These are phyloP conservation scores for Lentinula lateritia DNA, from an alignment of 768 basidiomycete species.

Conservation along the genomic window DNA sequence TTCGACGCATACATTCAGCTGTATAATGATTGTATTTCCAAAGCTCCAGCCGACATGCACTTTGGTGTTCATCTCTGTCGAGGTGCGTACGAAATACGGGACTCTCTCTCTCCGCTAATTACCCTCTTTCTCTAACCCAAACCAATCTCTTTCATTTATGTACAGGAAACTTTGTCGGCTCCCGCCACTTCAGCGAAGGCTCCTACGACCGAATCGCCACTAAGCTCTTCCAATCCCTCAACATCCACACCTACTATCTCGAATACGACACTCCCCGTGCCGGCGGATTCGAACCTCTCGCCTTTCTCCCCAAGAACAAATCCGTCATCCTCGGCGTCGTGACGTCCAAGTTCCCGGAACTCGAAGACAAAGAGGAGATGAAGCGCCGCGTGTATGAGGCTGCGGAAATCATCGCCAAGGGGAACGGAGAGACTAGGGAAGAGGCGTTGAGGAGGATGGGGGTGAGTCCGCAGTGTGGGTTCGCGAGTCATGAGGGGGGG, in stretches of 20 bases:
- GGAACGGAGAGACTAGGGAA: background rate
- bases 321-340: constrained; percentile 36
- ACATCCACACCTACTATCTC: constrained; percentile 40
- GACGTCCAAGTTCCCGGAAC: constrained; percentile 35
- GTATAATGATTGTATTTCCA: constrained; percentile 26
- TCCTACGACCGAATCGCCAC: constrained; percentile 39
- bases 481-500: constrained; percentile 2
- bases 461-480: constrained; percentile 6
- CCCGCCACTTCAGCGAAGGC: constrained; percentile 37
- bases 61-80: constrained; percentile 40
- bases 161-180: constrained; percentile 4
- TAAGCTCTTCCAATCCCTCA: constrained; percentile 38
- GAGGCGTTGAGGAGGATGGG: constrained; percentile 1
- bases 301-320: constrained; percentile 27
- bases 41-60: constrained; percentile 31
- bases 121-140: too few relatives aligned
- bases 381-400: constrained; percentile 4
- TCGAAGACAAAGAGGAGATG: constrained; percentile 10
- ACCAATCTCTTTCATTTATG: background rate
- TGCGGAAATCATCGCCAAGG: constrained; percentile 5
- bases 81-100: constrained; percentile 22
- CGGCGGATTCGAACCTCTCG: constrained; percentile 31
- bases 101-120: too few relatives aligned
- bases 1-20: constrained; percentile 9
- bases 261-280: constrained; percentile 45